Conservation (phyloP, 2,329 filamentous ascomycete species). For the Albophoma yamanashiensis region DNA sequence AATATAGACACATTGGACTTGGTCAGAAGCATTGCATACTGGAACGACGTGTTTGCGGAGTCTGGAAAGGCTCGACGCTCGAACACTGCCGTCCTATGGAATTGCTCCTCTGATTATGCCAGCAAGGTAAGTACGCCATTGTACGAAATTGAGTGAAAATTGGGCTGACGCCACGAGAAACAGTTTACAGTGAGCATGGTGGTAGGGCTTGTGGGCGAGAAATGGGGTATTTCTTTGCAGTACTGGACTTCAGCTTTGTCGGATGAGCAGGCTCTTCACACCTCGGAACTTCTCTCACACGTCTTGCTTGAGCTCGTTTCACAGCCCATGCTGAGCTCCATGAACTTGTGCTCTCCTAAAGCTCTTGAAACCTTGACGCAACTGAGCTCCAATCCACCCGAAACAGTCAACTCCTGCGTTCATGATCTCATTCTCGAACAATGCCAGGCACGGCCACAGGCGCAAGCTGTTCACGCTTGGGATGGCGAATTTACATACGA, state of each 20-base stretch:
- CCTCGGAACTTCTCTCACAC: not conserved
- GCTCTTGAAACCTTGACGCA: not conserved
- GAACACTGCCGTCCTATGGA: not conserved
- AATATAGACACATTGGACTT: not conserved
- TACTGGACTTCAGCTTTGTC: not conserved
- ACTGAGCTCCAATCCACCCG: not conserved
- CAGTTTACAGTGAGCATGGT: not conserved
- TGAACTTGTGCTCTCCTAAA: not conserved
- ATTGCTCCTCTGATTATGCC: not conserved
- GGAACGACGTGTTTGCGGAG: not conserved
- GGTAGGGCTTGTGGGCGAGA: not conserved
- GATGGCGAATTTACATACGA: slow-evolving; percentile 18
- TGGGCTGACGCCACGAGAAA: not conserved
- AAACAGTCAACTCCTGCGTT: slow-evolving; percentile 7
- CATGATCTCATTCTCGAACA: slow-evolving; percentile 14
- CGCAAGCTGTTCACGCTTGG: slow-evolving; percentile 18
- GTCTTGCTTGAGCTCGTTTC: not conserved
- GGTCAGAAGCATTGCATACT: not conserved
- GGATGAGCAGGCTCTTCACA: not conserved
- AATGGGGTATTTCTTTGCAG: not conserved
- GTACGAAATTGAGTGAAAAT: too few species aligned
- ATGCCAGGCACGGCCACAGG: slow-evolving; percentile 10
- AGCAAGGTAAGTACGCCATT: not conserved
- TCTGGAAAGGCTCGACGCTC: not conserved
- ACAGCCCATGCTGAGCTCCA: not conserved